Evolutionary conservation across 2,329 filamentous ascomycete species (phyloP).

Genomic region (Sarocladiaceae sp.): DNA sequence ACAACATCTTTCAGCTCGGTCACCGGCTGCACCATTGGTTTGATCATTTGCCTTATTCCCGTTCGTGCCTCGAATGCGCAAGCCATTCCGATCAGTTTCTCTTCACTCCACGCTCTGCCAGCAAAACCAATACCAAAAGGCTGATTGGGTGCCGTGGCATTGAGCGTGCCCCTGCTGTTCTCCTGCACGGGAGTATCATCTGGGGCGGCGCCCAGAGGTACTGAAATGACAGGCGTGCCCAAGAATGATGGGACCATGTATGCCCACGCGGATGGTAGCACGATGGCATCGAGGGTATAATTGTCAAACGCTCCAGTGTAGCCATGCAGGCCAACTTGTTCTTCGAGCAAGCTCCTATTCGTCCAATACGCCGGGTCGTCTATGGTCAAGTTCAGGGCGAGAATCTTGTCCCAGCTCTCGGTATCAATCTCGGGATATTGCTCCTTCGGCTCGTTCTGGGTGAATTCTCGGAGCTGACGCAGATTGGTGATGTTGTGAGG

Average conservation of each 20-base stretch:
- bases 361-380: slow-evolving; percentile 56
- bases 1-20: slow-evolving; percentile 25
- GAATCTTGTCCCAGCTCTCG: slow-evolving; percentile 45
- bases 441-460: slow-evolving; percentile 46
- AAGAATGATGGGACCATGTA: slow-evolving; percentile 48
- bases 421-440: slow-evolving; percentile 56
- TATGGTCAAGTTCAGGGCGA: slow-evolving; percentile 44
- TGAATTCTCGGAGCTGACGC: slow-evolving; percentile 49
- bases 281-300: slow-evolving; percentile 55
- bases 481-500: slow-evolving; percentile 52
- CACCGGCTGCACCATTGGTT: slow-evolving; percentile 23
- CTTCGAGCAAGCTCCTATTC: slow-evolving; percentile 46
- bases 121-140: slow-evolving; percentile 62
- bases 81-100: slow-evolving; percentile 57
- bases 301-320: slow-evolving; percentile 54
- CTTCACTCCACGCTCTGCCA: slow-evolving; percentile 57
- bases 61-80: slow-evolving; percentile 66
- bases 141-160: slow-evolving; percentile 48
- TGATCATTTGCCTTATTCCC: slow-evolving; percentile 20
- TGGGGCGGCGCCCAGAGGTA: slow-evolving; percentile 59
- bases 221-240: slow-evolving; percentile 57
- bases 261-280: slow-evolving; percentile 51
- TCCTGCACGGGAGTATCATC: slow-evolving; percentile 38
- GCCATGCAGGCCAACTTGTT: slow-evolving; percentile 41
- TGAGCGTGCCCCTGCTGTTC: slow-evolving; percentile 46